These are phyloP conservation scores for Neonectria punicea DNA, from an alignment of 2,329 filamentous ascomycete species.

Conservation along the genomic window DNA sequence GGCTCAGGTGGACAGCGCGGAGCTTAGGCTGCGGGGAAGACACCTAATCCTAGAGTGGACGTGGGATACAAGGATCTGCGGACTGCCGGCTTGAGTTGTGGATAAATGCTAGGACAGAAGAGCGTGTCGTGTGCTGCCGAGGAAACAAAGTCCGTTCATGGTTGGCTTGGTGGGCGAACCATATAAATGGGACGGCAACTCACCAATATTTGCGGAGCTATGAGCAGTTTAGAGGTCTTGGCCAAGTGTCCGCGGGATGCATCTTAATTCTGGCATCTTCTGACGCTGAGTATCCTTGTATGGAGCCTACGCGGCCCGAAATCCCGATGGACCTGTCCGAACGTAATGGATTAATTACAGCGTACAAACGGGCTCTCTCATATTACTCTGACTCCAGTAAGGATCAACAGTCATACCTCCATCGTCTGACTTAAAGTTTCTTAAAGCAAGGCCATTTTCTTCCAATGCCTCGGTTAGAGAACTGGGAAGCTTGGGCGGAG, in stretches of 20 bases:
- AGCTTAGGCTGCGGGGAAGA: neutral
- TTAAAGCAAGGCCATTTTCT: neutral
- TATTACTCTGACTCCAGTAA: neutral
- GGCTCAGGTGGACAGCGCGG: neutral
- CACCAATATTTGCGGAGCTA: neutral
- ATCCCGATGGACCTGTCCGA: neutral
- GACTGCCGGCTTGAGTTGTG: neutral
- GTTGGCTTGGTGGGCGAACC: neutral
- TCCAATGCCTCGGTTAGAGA: neutral
- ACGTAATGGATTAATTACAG: neutral
- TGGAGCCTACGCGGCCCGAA: neutral
- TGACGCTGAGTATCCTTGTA: neutral
- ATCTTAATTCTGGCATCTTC: neutral
- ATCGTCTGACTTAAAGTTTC: neutral
- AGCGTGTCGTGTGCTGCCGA: neutral
- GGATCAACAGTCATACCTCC: neutral
- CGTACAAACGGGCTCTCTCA: neutral
- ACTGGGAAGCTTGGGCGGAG: neutral
- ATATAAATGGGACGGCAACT: neutral
- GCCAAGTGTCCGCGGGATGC: neutral
- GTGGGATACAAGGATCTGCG: neutral
- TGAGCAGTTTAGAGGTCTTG: neutral
- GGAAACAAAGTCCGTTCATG: neutral
- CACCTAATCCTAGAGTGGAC: neutral
- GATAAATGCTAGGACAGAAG: neutral